Conservation (phyloP, 192 early-diverging fungal genomes). For the Mortierella hygrophila region DNA sequence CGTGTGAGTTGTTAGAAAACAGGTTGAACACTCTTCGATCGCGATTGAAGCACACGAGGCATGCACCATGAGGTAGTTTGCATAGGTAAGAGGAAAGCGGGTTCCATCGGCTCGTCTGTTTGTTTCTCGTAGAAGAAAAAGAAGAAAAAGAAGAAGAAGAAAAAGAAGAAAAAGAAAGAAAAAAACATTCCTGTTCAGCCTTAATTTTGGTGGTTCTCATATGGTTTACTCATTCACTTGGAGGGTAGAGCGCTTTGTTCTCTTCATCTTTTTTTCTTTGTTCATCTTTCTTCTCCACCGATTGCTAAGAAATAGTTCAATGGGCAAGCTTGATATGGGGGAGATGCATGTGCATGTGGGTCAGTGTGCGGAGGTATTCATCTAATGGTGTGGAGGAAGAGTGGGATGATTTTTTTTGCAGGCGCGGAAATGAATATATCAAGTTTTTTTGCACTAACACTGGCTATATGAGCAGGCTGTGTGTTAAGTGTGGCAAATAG, state of each 20-base stretch:
- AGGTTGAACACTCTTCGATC: too few relatives aligned
- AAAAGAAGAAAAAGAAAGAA: not conserved
- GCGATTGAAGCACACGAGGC: too few relatives aligned
- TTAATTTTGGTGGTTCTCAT: not conserved
- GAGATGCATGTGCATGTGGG: not conserved
- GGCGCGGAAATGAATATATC: not conserved
- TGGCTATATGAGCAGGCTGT: not conserved
- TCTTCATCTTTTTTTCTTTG: too few relatives aligned
- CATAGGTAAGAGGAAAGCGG: too few relatives aligned
- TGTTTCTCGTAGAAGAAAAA: not conserved
- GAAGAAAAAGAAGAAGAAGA: not conserved
- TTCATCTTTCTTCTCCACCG: too few relatives aligned
- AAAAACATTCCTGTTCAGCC: not conserved
- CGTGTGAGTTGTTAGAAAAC: too few relatives aligned
- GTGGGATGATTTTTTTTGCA: constrained; percentile 1
- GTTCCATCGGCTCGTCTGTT: not conserved
- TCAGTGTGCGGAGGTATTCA: not conserved
- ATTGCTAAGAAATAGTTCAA: not conserved
- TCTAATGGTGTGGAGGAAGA: not conserved
- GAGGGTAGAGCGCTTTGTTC: too few relatives aligned
- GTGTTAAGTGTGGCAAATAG: not conserved
- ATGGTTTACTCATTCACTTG: too few relatives aligned
- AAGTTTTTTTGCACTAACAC: too few relatives aligned
- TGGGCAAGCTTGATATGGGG: not conserved
- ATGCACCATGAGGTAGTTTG: too few relatives aligned